Evolutionary conservation across 805 yeast species (phyloP), one percentile per base, ranked within the genome.

Genomic region (Metschnikowia aberdeeniae): DNA sequence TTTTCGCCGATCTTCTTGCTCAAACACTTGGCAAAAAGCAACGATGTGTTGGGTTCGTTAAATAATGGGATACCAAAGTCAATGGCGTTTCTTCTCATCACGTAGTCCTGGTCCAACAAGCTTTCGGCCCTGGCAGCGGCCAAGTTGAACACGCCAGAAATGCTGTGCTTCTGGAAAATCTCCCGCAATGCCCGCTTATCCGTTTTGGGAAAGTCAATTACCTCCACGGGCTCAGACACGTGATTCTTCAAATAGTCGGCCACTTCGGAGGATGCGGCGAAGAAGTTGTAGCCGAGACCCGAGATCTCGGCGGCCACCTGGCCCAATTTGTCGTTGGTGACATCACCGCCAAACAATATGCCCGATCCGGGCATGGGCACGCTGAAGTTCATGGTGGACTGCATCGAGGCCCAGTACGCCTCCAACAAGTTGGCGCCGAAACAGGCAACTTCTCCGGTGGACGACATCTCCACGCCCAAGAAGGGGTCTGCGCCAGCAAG

Each of bases 401-500:
- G 97, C 59, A 92, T 81, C 12, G 98, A 84, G 36, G 97, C 85
- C 98, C 98, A 93, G 78, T 93, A 93, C 30, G 98, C 96, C 70
- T 93, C 98, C 45, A 77, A 59, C 51, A 85, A 66, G 67, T 88
- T 84, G 51, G 75, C 75, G 58, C 99, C 99, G 64, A 93, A 93
- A 64, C 97, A 87, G 27, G 99, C 99, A 64, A 93, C 86, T 73
- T 93, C 99, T 68, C 99, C 99, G 42, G 99, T 93, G 10, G 98
- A 90, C 6, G 98, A 84, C 99, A 93, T 93, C 74, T 93, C 99
- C 55, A 93, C 99, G 53, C 99, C 99, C 63, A 93, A 77, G 78
- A 87, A 90, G 53, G 99, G 99, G 68, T 93, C 99, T 41, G 99
- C 99, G 55, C 99, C 99, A 14, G 98, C 97, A 61, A 93, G 77